Conservation (phyloP, 1,284 basidiomycete species). For the Inonotus hispidus region DNA sequence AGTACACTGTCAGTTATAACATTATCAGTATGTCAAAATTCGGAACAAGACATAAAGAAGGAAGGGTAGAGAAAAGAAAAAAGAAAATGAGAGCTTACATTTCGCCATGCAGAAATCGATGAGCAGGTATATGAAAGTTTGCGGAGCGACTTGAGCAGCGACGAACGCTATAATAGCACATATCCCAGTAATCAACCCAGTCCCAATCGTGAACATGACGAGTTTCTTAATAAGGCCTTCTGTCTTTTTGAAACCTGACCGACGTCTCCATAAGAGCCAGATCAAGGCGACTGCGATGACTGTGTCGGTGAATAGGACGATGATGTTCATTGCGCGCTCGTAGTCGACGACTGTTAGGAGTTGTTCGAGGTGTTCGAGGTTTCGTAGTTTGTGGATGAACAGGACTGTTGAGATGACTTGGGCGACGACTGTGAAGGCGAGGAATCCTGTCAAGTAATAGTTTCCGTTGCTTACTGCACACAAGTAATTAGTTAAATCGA, state of each 20-base stretch:
- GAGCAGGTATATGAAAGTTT: slow-evolving; percentile 4
- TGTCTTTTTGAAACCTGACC: slow-evolving; percentile 3
- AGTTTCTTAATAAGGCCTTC: slow-evolving; percentile 3
- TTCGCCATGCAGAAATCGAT: slow-evolving; percentile 3
- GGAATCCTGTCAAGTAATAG: slow-evolving; percentile 2
- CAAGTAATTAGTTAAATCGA: not conserved
- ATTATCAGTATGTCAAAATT: not conserved
- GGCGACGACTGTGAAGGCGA: not conserved
- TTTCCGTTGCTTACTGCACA: slow-evolving; percentile 10
- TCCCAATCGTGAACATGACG: slow-evolving; percentile 8
- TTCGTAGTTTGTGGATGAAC: not conserved
- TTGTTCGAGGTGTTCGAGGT: not conserved
- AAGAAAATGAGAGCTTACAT: not conserved
- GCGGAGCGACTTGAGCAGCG: not conserved
- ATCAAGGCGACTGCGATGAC: slow-evolving; percentile 5
- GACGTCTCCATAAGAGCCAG: not conserved
- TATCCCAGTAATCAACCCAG: slow-evolving; percentile 8
- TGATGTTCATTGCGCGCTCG: not conserved
- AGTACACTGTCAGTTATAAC: not conserved
- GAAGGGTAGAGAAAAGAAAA: too few species aligned
- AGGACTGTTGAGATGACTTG: not conserved
- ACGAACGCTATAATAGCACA: slow-evolving; percentile 4
- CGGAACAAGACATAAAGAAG: too few species aligned
- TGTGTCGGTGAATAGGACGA: not conserved
- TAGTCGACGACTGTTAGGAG: not conserved